phyloP scores from a whole-genome alignment of 257 asterid species.

The Nicotiana noctiflora region DNA sequence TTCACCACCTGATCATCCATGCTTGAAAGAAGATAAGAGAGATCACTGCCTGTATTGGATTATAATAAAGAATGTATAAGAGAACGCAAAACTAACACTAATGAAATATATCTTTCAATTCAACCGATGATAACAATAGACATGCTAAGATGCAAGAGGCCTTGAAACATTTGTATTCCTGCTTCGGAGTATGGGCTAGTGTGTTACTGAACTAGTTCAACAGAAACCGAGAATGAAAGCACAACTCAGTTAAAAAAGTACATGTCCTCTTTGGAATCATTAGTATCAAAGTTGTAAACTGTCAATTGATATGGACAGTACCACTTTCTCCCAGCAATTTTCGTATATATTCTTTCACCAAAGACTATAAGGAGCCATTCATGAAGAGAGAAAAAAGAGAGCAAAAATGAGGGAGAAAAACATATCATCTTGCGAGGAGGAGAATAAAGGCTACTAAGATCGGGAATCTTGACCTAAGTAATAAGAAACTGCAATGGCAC shows the following conservation, averaged over 20 bases:
- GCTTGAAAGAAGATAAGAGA: conserved; percentile 52
- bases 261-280: neutral
- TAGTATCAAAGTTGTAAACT: neutral
- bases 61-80: conserved; percentile 2
- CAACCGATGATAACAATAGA: neutral
- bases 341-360: neutral
- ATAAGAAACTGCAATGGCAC: neutral
- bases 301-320: neutral
- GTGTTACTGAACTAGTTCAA: neutral
- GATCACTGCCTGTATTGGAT: conserved; percentile 46
- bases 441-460: neutral
- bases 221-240: neutral
- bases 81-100: neutral
- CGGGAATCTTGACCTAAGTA: neutral
- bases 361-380: neutral
- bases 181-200: neutral
- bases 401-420: neutral
- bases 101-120: conserved; percentile 3
- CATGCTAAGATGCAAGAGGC: neutral
- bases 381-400: neutral
- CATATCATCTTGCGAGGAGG: neutral
- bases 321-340: neutral
- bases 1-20: conserved; percentile 62
- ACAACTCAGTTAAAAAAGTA: neutral
- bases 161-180: neutral